These are phyloP conservation scores for Cladorrhinum samala DNA, from an alignment of 495 filamentous ascomycete genomes.

Conservation along the genomic window DNA sequence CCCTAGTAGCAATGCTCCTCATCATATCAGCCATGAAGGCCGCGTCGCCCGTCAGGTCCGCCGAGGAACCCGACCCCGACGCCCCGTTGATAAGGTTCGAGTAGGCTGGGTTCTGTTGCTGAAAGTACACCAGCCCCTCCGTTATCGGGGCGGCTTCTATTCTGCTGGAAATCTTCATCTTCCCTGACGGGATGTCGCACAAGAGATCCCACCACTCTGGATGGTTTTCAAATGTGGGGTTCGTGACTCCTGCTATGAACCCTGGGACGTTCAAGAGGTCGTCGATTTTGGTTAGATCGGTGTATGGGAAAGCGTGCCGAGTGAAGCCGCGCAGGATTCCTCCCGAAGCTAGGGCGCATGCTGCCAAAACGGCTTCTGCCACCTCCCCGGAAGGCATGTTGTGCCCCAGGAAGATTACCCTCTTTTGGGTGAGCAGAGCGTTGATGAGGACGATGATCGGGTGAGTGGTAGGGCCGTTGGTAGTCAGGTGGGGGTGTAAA, in stretches of 20 bases:
- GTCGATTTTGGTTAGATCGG: conserved; percentile 95
- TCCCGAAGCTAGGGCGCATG: conserved; percentile 90
- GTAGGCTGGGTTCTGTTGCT: conserved; percentile 64
- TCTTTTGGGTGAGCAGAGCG: conserved; percentile 89
- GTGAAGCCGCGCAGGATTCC: conserved; percentile 92
- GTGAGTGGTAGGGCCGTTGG: conserved; percentile 72
- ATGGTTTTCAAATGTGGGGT: conserved; percentile 90
- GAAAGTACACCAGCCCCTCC: conserved; percentile 77
- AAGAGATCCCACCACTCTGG: conserved; percentile 98
- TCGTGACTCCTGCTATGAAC: conserved; percentile 97
- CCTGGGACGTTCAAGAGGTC: conserved; percentile 92
- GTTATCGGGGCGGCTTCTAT: conserved; percentile 73
- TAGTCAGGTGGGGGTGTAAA: conserved; percentile 87
- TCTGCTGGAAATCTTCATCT: conserved; percentile 84
- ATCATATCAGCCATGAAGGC: conserved; percentile 84
- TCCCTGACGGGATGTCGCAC: conserved; percentile 85
- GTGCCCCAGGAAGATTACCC: conserved; percentile 91
- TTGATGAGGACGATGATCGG: conserved; percentile 73
- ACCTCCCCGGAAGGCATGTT: conserved; percentile 91
- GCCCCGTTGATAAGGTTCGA: conserved; percentile 41
- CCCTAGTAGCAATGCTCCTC: conserved; percentile 72
- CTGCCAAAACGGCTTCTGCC: conserved; percentile 88
- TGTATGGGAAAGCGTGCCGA: conserved; percentile 97
- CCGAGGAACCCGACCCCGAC: conserved; percentile 26
- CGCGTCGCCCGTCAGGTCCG: conserved; percentile 79